Evolutionary conservation across 441 rosid genomes (phyloP), one percentile per base, ranked within the genome.

Genomic region (Melastoma candidum): DNA sequence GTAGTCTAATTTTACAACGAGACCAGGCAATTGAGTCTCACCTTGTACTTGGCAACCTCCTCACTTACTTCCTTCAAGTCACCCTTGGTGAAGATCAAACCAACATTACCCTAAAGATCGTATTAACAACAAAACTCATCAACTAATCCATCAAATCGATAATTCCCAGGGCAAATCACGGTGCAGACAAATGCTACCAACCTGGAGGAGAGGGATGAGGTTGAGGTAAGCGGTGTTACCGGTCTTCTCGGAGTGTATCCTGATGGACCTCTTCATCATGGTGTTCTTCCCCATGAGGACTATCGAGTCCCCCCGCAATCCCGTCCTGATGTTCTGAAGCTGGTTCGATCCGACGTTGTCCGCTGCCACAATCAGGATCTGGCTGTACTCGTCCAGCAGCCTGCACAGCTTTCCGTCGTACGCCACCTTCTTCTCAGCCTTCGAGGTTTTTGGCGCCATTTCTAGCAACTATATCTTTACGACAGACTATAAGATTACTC

Each of bases 261-360:
- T 79, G 44, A 93, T 59, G 12, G 97, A 60, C 67, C 97, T 70
- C 77, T 88, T 93, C 97, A 88, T 93, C 98, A 93, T 93, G 0
- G 98, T 93, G 58, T 93, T 93, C 68, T 93, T 93, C 4, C 97
- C 98, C 97, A 92, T 92, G 0, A 92, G 78, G 14, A 92, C 85
- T 5, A 88, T 49, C 0, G 98, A 88, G 66, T 88, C 92, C 1
- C 97, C 92, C 4, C 98, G 74, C 9, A 92, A 72, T 39, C 98
- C 97, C 51, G 7, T 74, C 54, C 98, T 58, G 26, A 92, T 92
- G 68, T 67, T 85, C 83, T 88, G 97, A 44, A 92, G 79, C 84
- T 92, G 98, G 49, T 74, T 88, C 3, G 98, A 92, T 3, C 98
- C 97, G 3, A 92, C 98, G 55, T 92, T 92, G 49, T 92, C 97